Base-by-base conservation (phyloP, 75 land plant genomes). In the Adiantum capillusveneris region DNA sequence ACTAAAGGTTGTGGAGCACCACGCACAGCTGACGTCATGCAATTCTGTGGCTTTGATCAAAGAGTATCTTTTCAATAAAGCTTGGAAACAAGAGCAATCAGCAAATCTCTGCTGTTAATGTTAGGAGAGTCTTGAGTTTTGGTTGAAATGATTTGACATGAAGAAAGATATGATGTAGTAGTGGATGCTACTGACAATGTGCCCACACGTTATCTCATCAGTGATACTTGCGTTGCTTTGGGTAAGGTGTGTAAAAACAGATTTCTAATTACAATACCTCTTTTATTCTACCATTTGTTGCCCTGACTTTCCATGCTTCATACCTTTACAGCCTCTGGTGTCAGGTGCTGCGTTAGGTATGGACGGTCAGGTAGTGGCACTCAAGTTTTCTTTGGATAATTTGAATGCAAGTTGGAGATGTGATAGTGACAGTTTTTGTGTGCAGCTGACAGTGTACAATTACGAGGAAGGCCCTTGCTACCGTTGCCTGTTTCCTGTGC, bases 141-240 rank as follows among this genome's bases (percentile, higher is more conserved):
- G 14, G 5, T 46, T 46, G 5, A 14, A 46, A 14, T 2, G 21
- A 46, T 20, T 46, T 46, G 49, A 46, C 49, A 46, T 46, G 49
- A 7, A 7, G 16, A 27, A 34, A 88, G 93, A 81, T 92, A 88
- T 81, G 99, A 95, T 48, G 66, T 95, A 16, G 80, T 95, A 3
- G 79, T 95, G 36, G 99, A 95, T 78, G 99, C 99, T 31, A 86
- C 96, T n/a, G 99, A 95, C 66, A 95, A 95, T 75, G 82, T 78
- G 25, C 81, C 97, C 29, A 89, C 85, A 29, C 81, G 99, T 9
- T 95, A 95, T 63, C 70, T 95, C 71, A 86, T 95, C 43, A 95
- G 68, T 73, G 99, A 90, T 75, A 78, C 88, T 44, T 95, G 99
- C 64, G 88, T 90, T 37, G 81, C 84, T 28, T 51, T 84, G 53